phyloP scores from a whole-genome alignment of 1,139 yeast genomes.

The Yamadazyma conglobata region DNA sequence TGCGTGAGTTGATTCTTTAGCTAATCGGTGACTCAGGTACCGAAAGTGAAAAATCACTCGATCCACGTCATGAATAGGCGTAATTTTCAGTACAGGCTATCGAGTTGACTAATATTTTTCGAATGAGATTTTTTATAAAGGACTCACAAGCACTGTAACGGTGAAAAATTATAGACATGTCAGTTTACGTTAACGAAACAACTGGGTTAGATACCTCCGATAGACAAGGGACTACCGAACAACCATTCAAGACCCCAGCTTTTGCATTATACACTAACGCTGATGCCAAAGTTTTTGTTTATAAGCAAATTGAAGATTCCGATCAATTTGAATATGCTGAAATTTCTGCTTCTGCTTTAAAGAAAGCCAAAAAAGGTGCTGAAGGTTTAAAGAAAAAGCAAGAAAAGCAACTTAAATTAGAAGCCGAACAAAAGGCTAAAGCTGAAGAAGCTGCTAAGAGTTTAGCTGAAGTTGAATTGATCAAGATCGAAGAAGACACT shows the following conservation, averaged over 20 bases:
- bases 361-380: conserved; percentile 95
- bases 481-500: conserved; percentile 67
- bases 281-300: conserved; percentile 62
- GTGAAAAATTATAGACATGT: too few species aligned
- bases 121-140: neutral
- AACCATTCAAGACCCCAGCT: conserved; percentile 81
- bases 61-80: too few species aligned
- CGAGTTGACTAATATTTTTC: too few species aligned
- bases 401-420: conserved; percentile 71
- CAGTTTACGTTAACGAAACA: conserved; percentile 66
- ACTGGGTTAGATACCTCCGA: conserved; percentile 62
- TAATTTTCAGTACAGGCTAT: too few species aligned
- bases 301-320: conserved; percentile 59
- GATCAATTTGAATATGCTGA: conserved; percentile 60
- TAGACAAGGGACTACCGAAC: conserved; percentile 54
- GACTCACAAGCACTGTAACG: conserved; percentile 2
- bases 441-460: conserved; percentile 68
- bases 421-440: conserved; percentile 56
- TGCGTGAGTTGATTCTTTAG: too few species aligned
- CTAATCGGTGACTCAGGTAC: too few species aligned
- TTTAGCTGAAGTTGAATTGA: conserved; percentile 71
- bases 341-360: conserved; percentile 88
- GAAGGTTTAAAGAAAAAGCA: conserved; percentile 88
- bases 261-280: conserved; percentile 63
- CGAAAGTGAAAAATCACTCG: too few species aligned